A percentile compares a stretch with the other conserved stretches of the same genome.
Conservation (phyloP, 1,284 basidiomycete species). For the Tremellales sp. region DNA sequence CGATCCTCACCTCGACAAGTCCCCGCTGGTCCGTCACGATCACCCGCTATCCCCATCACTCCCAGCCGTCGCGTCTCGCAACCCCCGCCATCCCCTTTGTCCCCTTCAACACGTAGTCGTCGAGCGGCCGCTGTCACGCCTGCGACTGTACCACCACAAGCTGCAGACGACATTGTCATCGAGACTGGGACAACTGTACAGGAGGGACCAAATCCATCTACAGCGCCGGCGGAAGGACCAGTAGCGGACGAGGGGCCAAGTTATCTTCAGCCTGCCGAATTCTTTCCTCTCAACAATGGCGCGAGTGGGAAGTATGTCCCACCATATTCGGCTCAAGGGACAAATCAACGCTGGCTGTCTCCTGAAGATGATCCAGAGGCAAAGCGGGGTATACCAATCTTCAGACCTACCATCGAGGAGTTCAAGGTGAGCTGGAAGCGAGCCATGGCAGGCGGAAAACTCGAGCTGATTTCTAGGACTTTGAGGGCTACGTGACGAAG, state of each 20-base stretch:
- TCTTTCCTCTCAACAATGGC: constrained; percentile 26
- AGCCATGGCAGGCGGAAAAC: neutral
- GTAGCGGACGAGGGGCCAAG: constrained; percentile 3
- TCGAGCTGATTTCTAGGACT: constrained; percentile 54
- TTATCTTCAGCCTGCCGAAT: constrained; percentile 20
- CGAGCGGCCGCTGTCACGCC: no score
- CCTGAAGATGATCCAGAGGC: constrained; percentile 81
- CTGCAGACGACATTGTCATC: no score
- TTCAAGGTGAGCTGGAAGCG: constrained; percentile 52
- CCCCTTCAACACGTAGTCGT: no score
- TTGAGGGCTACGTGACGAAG: constrained; percentile 78
- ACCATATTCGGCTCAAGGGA: constrained; percentile 7
- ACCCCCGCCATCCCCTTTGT: no score
- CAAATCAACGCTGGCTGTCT: constrained; percentile 40
- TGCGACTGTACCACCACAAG: no score
- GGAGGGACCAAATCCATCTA: no score
- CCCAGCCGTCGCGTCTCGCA: no score
- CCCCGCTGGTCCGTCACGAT: no score
- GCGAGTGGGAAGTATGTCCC: constrained; percentile 8
- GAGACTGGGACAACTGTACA: no score
- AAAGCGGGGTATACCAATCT: constrained; percentile 84
- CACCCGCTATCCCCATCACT: no score
- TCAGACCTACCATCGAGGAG: constrained; percentile 83
- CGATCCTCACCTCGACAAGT: no score
- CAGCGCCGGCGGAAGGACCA: no score